Conservation (phyloP, 768 basidiomycete genomes). For the Mycena haematopus region DNA sequence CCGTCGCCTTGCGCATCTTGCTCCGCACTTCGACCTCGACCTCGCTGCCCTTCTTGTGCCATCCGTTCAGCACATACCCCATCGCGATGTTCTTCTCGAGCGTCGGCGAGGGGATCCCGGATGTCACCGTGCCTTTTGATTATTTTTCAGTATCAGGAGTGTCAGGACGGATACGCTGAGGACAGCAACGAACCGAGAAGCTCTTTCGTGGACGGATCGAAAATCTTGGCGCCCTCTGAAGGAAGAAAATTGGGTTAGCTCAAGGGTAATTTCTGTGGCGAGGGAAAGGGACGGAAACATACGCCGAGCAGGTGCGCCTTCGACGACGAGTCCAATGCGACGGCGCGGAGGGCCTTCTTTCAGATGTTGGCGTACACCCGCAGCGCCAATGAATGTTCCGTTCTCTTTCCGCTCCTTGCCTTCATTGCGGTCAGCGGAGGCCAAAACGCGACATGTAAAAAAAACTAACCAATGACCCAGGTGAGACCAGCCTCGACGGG, state of each 20-base stretch:
- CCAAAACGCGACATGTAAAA: background rate
- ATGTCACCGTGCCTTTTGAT: slow-evolving; percentile 74
- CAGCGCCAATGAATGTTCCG: slow-evolving; percentile 81
- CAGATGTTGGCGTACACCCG: slow-evolving; percentile 73
- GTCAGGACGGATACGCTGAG: background rate
- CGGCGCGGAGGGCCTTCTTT: slow-evolving; percentile 79
- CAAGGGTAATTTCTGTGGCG: background rate
- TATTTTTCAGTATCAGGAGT: too few species aligned
- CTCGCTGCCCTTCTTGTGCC: slow-evolving; percentile 90
- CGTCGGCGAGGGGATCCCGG: slow-evolving; percentile 94
- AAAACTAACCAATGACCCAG: slow-evolving; percentile 87
- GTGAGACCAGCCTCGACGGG: slow-evolving; percentile 91
- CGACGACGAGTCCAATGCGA: slow-evolving; percentile 83
- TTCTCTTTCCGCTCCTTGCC: slow-evolving; percentile 82
- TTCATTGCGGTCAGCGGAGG: background rate
- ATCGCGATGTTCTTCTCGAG: slow-evolving; percentile 93
- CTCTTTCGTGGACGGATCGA: slow-evolving; percentile 58
- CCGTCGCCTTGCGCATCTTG: slow-evolving; percentile 73
- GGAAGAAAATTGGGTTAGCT: background rate
- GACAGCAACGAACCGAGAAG: slow-evolving; percentile 51
- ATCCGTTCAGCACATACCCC: slow-evolving; percentile 85
- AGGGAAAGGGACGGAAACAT: slow-evolving; percentile 26
- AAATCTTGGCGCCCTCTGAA: slow-evolving; percentile 85
- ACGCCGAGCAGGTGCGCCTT: slow-evolving; percentile 88
- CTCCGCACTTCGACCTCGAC: slow-evolving; percentile 86